Evolutionary conservation across 768 basidiomycete species (phyloP), one percentile per base, ranked within the genome.

Genomic region (Termitomyces sp.): DNA sequence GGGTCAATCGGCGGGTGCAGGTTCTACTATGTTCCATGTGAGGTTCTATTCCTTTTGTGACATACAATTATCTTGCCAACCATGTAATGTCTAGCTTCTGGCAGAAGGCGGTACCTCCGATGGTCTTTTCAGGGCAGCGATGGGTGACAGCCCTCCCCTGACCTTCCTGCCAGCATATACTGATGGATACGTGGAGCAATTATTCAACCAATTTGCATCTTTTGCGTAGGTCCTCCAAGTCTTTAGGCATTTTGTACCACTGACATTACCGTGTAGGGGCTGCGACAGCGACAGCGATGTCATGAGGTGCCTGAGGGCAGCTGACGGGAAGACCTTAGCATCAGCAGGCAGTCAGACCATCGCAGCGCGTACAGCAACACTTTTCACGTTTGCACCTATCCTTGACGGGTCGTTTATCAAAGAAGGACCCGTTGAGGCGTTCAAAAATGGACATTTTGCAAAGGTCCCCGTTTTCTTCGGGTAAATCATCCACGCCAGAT

Each of bases 71-170:
- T 47, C 18, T 8, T 18, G 8, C 13, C 28, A 4, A 57, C 41
- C 8, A 43, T 43, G n/a, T 20, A 10, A n/a, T 20, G 9, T 3
- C 10, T 43, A 78, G 76, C 70, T 79, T 32, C 67, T 76, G 9
- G 75, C 69, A 20, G 72, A 79, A 46, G 71, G 73, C 6, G 77
- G 77, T 7, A 59, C 75, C 52, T 65, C 71, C 32, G 66, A 73
- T 55, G 70, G 71, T 26, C 69, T 79, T 20, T 79, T 79, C 65
- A 70, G 67, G 9, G 74, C 73, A 30, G 74, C 73, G 5, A 78
- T 79, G 71, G 78, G 74, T 3, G 77, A 78, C 61, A 78, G 77
- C 55, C 75, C 78, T 4, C 74, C 77, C 4, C 63, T 76, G n/a
- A 72, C 64, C 60, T 75, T 68, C 57, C 63, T 71, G 43, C 75